Conservation (phyloP, 1,139 yeast species). For the Meyerozyma smithsonii region DNA sequence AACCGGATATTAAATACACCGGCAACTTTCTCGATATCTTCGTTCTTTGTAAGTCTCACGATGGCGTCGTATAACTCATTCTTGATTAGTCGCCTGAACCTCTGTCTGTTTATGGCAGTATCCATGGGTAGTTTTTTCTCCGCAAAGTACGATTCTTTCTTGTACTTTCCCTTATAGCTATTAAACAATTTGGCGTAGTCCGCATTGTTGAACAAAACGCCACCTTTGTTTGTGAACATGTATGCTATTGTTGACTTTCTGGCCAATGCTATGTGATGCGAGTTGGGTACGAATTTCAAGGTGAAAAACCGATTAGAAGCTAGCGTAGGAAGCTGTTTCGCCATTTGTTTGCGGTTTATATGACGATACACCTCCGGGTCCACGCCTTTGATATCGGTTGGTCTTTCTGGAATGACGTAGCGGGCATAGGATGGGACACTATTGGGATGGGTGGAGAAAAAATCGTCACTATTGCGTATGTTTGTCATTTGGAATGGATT, state of each 20-base stretch:
- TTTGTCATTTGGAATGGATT: conserved; percentile 1
- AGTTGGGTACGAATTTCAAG: conserved; percentile 21
- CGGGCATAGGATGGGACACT: not conserved
- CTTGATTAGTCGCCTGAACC: conserved; percentile 25
- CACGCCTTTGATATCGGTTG: conserved; percentile 37
- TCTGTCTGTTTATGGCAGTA: conserved; percentile 31
- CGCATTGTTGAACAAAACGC: conserved; percentile 25
- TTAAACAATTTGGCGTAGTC: conserved; percentile 18
- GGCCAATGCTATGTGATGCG: conserved; percentile 22
- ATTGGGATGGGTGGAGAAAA: not conserved
- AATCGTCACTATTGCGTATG: not conserved
- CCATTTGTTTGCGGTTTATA: conserved; percentile 12
- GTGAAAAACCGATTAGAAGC: conserved; percentile 18
- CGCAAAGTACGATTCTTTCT: conserved; percentile 19
- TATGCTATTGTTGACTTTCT: conserved; percentile 40
- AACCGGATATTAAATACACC: conserved; percentile 22
- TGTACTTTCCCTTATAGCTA: conserved; percentile 26
- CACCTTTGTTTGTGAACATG: conserved; percentile 27
- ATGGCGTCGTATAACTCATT: conserved; percentile 18
- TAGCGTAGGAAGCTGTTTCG: conserved; percentile 19
- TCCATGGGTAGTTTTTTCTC: conserved; percentile 25
- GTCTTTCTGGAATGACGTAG: conserved; percentile 19
- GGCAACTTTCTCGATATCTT: conserved; percentile 17
- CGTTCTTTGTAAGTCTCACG: conserved; percentile 9
- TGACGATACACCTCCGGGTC: conserved; percentile 21